Base-by-base conservation (phyloP, 108 stramenopile species). In the Pseudonitzschia pungens region DNA sequence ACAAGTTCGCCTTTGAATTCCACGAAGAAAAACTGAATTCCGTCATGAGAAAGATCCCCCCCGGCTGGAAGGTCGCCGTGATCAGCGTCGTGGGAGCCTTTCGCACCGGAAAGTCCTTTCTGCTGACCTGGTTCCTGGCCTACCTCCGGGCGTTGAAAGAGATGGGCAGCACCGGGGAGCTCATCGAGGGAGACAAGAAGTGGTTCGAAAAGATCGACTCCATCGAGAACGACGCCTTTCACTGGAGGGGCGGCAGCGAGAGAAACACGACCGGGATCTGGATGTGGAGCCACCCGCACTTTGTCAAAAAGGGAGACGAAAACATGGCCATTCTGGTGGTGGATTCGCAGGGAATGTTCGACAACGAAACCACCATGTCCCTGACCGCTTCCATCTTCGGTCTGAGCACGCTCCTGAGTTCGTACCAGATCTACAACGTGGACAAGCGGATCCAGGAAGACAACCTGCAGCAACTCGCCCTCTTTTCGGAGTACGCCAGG, bases 281-380 rank as follows among this genome's bases (percentile, higher is more conserved):
- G 97, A 95, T 99, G 91, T 99, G 99, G 99, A 92, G 84, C 70
- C 92, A 98, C 59, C 97, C 97, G 2, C 96, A 97, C 77, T 82
- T 96, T 71, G 72, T 90, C 27, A 60, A 74, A 40, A 89, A 80
- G 18, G 81, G 84, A 32, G 73, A 69, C 52, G 94, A 97, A 62
- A 72, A 81, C 40, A 72, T 97, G 15, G 97, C 97, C 4, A 88
- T 99, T 10, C 50, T 98, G 8, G 62, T 99, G 63, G 95, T 99
- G 54, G 99, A 99, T 85, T 98, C 99, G 16, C 99, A 99, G 84
- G 99, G 99, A 44, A 97, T 99, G 96, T 99, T 99, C 79, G 99
- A 99, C 80, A 93, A 97, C 77, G 97, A 98, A 70, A 98, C 97
- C 3, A 96, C 95, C 48, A 96, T 98, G 95, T 81, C 87, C 26